A percentile compares a stretch with the other conserved stretches of the same genome.
Evolutionary conservation across 179 eudicot species (phyloP).

Genomic region (Dionaea muscipula): DNA sequence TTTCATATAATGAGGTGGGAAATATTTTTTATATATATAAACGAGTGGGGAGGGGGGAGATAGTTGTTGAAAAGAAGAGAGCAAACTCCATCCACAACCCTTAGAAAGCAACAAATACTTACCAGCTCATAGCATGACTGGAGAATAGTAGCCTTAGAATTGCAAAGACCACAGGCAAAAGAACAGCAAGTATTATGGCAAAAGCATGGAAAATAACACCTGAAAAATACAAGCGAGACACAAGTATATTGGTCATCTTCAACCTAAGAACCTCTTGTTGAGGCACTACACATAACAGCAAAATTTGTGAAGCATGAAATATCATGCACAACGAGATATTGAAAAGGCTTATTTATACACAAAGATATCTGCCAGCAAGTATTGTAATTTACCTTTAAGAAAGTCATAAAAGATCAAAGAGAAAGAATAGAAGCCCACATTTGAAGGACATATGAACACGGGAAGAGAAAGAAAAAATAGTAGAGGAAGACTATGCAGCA

Average conservation of each 20-base stretch:
- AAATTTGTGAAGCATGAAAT: neutral
- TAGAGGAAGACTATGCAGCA: conserved; percentile 64
- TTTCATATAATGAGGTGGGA: too few relatives aligned
- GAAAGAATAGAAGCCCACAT: conserved; percentile 28
- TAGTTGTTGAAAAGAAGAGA: too few relatives aligned
- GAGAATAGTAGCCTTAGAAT: conserved; percentile 52
- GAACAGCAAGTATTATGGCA: conserved; percentile 49
- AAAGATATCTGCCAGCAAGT: neutral
- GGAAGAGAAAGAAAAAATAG: conserved; percentile 53
- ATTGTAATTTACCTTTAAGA: conserved; percentile 47
- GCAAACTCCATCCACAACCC: neutral
- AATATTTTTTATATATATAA: too few relatives aligned
- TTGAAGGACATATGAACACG: conserved; percentile 27
- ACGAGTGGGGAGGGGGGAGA: too few relatives aligned
- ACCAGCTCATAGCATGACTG: conserved; percentile 81
- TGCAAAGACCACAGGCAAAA: conserved; percentile 57
- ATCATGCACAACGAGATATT: neutral
- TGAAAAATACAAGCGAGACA: conserved; percentile 19
- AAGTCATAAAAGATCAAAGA: conserved; percentile 39
- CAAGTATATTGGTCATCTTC: neutral
- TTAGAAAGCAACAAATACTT: conserved; percentile 14
- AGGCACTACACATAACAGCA: neutral
- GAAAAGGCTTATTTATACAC: neutral
- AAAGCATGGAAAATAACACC: conserved; percentile 53
- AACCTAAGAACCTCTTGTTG: neutral